Evolutionary conservation across 176 grass and related monocot species (phyloP).

Genomic region (Ampelocalamus luodianensis): DNA sequence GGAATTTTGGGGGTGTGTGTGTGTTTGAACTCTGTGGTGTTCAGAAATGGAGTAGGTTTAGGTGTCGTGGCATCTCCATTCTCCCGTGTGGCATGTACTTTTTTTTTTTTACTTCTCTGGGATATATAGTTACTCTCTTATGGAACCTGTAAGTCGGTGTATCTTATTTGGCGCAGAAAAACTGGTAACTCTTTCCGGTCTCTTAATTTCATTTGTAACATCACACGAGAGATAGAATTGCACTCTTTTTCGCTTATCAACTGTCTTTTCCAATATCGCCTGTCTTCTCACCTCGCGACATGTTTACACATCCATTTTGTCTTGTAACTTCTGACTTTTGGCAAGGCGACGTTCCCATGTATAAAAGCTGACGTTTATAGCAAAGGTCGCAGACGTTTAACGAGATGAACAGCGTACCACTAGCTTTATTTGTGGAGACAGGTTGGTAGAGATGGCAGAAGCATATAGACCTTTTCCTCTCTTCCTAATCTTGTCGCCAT

Average conservation of each 20-base stretch:
- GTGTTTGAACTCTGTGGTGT: background rate
- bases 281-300: background rate
- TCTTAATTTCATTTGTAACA: background rate
- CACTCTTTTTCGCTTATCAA: background rate
- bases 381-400: background rate
- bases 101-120: background rate
- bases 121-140: background rate
- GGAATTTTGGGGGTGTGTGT: background rate
- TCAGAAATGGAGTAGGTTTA: background rate
- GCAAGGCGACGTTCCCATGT: background rate
- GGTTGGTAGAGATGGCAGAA: conserved; percentile 38
- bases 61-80: background rate
- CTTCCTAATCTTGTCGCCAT: background rate
- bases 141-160: background rate
- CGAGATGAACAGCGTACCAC: background rate
- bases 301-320: background rate
- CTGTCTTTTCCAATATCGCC: background rate
- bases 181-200: background rate
- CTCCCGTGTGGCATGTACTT: background rate
- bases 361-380: background rate
- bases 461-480: background rate
- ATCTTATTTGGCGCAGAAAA: background rate
- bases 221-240: background rate
- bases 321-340: background rate
- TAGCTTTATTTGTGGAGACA: conserved; percentile 38